phyloP scores from a whole-genome alignment of 225 moss, liverwort and hornwort genomes.

The Pleurozium schreberi region DNA sequence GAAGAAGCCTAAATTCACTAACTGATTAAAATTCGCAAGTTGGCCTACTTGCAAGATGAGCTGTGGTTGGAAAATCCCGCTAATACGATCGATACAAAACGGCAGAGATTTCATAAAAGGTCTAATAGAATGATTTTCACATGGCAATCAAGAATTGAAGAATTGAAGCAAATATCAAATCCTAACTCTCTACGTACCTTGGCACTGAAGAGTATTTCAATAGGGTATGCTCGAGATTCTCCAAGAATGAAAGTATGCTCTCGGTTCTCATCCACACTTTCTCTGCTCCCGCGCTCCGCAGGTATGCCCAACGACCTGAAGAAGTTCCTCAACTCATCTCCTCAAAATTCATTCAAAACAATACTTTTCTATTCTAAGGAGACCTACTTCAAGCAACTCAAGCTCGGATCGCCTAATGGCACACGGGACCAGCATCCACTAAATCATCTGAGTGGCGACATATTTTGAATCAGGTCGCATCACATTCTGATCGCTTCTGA shows the following conservation, averaged over 20 bases:
- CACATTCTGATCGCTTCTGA: background rate
- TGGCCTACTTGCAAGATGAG: background rate
- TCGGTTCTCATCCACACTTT: background rate
- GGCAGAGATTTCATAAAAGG: background rate
- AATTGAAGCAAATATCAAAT: background rate
- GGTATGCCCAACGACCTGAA: slow-evolving; percentile 20
- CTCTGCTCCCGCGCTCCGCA: slow-evolving; percentile 9
- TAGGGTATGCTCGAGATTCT: slow-evolving; percentile 13
- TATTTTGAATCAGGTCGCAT: background rate
- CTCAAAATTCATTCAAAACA: background rate
- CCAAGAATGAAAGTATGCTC: slow-evolving; percentile 7
- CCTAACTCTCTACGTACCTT: background rate
- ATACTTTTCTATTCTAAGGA: background rate
- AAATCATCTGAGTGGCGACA: background rate
- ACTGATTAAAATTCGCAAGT: background rate
- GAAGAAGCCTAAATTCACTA: background rate
- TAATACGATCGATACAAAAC: background rate
- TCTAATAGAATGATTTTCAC: background rate
- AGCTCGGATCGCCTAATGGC: background rate
- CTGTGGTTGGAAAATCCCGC: background rate
- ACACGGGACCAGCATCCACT: background rate
- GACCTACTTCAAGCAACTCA: background rate
- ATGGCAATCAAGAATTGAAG: background rate
- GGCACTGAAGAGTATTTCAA: slow-evolving; percentile 11
- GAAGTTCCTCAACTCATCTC: background rate